Evolutionary conservation across 345 rosid genomes (phyloP).

Genomic region (Anastatica hierochuntica): DNA sequence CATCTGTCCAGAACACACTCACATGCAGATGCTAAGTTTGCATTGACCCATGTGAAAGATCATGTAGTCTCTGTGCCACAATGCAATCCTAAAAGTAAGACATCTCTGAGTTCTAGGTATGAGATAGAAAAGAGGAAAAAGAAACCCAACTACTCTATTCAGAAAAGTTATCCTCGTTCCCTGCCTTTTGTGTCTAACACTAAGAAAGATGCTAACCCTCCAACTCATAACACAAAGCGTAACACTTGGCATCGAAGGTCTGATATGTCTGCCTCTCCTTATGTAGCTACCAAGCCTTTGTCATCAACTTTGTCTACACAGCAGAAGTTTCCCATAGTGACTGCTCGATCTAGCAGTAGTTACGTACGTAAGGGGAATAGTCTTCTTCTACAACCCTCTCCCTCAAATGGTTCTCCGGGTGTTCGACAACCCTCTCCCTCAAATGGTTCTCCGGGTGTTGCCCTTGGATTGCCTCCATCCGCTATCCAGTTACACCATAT

Average conservation of each 20-base stretch:
- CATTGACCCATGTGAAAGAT: slow-evolving; percentile 22
- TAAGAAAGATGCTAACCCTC: slow-evolving; percentile 38
- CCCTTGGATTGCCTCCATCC: slow-evolving; percentile 34
- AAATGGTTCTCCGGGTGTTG: slow-evolving; percentile 30
- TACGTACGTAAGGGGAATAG: slow-evolving; percentile 93
- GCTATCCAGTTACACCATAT: slow-evolving; percentile 32
- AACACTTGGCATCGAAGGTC: slow-evolving; percentile 71
- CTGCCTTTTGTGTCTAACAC: slow-evolving; percentile 34
- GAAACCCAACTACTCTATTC: slow-evolving; percentile 27
- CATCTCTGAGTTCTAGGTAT: slow-evolving; percentile 17
- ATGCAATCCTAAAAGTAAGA: slow-evolving; percentile 23
- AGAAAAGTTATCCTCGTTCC: slow-evolving; percentile 32
- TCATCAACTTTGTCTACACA: slow-evolving; percentile 29
- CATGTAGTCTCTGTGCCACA: slow-evolving; percentile 25
- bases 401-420: slow-evolving; percentile 30
- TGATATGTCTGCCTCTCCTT: slow-evolving; percentile 25
- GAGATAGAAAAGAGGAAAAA: slow-evolving; percentile 35
- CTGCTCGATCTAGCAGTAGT: slow-evolving; percentile 26
- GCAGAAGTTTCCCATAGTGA: slow-evolving; percentile 30
- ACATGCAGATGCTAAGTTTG: slow-evolving; percentile 23
- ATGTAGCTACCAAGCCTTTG: slow-evolving; percentile 34
- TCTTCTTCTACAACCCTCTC: slow-evolving; percentile 76
- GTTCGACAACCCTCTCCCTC: too few relatives aligned
- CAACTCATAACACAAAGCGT: slow-evolving; percentile 37
- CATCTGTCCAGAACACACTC: slow-evolving; percentile 23